phyloP scores from a whole-genome alignment of 2,329 filamentous ascomycete species.

The Colletotrichum sp. region DNA sequence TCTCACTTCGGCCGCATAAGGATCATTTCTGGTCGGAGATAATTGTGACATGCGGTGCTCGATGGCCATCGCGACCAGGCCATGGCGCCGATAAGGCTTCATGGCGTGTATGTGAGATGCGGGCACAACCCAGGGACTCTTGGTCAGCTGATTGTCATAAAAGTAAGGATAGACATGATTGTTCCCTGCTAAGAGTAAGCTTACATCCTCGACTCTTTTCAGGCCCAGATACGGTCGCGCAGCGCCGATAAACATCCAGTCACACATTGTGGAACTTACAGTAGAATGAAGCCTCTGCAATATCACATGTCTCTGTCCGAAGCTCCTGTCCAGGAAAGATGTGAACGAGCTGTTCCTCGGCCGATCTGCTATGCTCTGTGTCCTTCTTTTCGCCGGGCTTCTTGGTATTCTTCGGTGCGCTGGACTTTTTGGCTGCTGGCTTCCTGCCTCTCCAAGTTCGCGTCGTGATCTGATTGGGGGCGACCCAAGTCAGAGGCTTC shows the following conservation, averaged over 20 bases:
- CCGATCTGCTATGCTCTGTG: rapidly evolving
- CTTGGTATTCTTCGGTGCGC: background rate
- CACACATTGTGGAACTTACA: background rate
- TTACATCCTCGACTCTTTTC: background rate
- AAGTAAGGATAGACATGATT: background rate
- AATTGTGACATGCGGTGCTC: conserved; percentile 36
- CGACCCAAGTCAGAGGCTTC: conserved; percentile 42
- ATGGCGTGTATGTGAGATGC: background rate
- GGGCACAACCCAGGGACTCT: conserved; percentile 3
- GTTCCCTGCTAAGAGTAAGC: background rate
- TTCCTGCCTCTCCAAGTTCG: conserved; percentile 23
- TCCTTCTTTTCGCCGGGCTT: background rate
- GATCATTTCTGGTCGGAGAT: conserved; percentile 1
- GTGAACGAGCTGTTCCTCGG: background rate
- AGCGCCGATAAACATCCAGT: background rate
- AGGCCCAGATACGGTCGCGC: background rate
- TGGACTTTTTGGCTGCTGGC: background rate
- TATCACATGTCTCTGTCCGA: conserved; percentile 7
- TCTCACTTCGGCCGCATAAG: conserved; percentile 22
- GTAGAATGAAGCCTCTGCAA: background rate
- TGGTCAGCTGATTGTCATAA: background rate
- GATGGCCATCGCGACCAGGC: conserved; percentile 33
- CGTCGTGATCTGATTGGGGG: conserved; percentile 15
- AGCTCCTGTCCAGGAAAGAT: background rate
- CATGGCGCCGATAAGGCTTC: background rate